Evolutionary conservation across 202 grass and related monocot species (phyloP), one percentile per base, ranked within the genome.

Genomic region (Cymbopogon flexuosus): DNA sequence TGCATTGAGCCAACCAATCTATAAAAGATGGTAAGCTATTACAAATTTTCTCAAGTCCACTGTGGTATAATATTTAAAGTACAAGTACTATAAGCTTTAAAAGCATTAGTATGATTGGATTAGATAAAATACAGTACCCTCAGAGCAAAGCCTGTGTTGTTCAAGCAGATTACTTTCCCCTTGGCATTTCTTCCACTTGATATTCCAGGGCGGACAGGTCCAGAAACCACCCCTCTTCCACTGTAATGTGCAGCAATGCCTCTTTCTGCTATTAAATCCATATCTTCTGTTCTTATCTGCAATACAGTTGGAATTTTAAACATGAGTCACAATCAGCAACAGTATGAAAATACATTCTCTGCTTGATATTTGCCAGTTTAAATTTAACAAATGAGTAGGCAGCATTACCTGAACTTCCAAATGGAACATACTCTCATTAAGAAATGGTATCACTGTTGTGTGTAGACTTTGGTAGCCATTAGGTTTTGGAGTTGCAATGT

Each of bases 231-330:
- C 8, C 82, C 89, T 74, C 84, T 89, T 84, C 94, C 94, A 87
- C 92, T 95, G 75, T 99, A 99, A 81, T 94, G 90, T 57, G 88
- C 88, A 64, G 92, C 96, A 83, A 99, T 99, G 61, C 96, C 96
- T 93, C 96, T 99, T 95, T 99, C 92, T 76, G 96, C 96, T 91
- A 99, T 95, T 58, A 99, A 83, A 87, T 99, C 88, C 96, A 99
- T 99, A 83, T 93, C 88, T 79, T 95, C 92, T 81, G 96, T 95
- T 91, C 96, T 99, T 88, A 99, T 95, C 96, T 99, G 72, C 24
- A 63, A 84, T 62, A 68, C 34, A 27, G 22, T 75, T 57, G 45
- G 36, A 91, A 76, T 29, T 68, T 51, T 68, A 29, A 52, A 57
- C 14, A 36, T 21, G 60, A 70, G 42, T 34, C 16, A 13, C 16